Percentiles rank a stretch among this genome's conserved stretches.
These are phyloP conservation scores for Actinomortierella wolfii DNA, from an alignment of 371 early-diverging fungal genomes.

Conservation along the genomic window DNA sequence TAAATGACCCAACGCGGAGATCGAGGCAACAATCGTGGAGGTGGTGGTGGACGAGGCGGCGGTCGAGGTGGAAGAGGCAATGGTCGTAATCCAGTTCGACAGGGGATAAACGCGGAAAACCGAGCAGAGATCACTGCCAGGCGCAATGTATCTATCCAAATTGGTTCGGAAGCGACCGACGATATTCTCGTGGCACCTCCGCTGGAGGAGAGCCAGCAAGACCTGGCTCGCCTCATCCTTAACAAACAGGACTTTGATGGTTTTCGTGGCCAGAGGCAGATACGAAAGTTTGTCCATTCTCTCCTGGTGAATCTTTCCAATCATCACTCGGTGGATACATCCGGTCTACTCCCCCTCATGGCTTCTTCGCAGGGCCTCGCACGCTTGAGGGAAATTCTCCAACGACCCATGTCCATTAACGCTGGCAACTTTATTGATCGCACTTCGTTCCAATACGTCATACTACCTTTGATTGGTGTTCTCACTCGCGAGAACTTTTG, in stretches of 20 bases:
- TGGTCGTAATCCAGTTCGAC: not conserved
- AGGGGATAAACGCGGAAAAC: not conserved
- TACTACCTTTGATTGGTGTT: slow-evolving; percentile 6
- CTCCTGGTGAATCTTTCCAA: slow-evolving; percentile 7
- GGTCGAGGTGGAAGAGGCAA: not conserved
- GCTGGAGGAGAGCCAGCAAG: not conserved
- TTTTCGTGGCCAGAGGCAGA: not conserved
- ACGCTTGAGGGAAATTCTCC: slow-evolving; percentile 1
- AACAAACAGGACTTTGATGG: not conserved
- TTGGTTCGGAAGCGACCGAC: not conserved
- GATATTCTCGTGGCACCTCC: not conserved
- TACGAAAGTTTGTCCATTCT: slow-evolving; percentile 5
- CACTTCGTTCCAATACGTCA: slow-evolving; percentile 14
- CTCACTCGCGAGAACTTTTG: slow-evolving; percentile 1
- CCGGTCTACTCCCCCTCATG: not conserved
- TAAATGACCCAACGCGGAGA: too few species aligned
- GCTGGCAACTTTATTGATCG: not conserved
- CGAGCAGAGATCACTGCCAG: not conserved
- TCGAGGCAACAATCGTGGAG: not conserved
- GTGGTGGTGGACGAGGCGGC: not conserved
- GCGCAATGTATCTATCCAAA: not conserved
- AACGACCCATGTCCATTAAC: not conserved
- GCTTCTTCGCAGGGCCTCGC: not conserved
- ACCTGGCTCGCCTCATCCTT: not conserved
- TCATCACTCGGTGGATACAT: slow-evolving; percentile 4